A percentile compares a stretch with the other conserved stretches of the same genome.
These are phyloP conservation scores for Sporobolomyces roseus DNA, from an alignment of 768 basidiomycete species.

Conservation along the genomic window DNA sequence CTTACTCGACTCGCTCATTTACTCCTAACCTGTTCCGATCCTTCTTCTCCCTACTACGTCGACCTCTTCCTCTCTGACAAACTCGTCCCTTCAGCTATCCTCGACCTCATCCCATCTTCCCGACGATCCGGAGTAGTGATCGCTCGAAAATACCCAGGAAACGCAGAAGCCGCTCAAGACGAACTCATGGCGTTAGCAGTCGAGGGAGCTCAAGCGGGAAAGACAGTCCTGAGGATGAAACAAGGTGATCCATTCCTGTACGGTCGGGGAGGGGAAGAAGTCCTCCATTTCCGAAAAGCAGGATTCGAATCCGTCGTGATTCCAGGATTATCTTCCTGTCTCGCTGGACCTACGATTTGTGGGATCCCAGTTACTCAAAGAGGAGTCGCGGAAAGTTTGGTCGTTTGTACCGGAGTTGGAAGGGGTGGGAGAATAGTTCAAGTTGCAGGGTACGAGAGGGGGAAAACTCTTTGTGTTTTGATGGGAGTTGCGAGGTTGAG, in stretches of 20 bases:
- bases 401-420: conserved; percentile 92
- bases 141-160: conserved; percentile 95
- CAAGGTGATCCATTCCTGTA: conserved; percentile 97
- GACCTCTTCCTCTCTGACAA: conserved; percentile 86
- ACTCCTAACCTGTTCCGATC: conserved; percentile 63
- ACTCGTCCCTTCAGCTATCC: conserved; percentile 82
- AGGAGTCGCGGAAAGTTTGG: conserved; percentile 82
- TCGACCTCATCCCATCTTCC: conserved; percentile 67
- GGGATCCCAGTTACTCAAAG: conserved; percentile 93
- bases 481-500: conserved; percentile 90
- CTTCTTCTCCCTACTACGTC: conserved; percentile 35
- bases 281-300: conserved; percentile 76
- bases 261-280: conserved; percentile 89
- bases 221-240: conserved; percentile 86
- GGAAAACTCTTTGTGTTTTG: conserved; percentile 73
- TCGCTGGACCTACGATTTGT: conserved; percentile 83
- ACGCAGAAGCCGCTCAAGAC: conserved; percentile 86
- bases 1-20: conserved; percentile 81
- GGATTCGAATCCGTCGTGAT: conserved; percentile 80
- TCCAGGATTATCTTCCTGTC: conserved; percentile 82
- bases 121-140: conserved; percentile 66
- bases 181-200: conserved; percentile 93
- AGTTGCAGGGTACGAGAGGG: conserved; percentile 81
- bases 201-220: conserved; percentile 70
- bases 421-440: conserved; percentile 73